A percentile compares a stretch with the other conserved stretches of the same genome.
Evolutionary conservation across 2,329 filamentous ascomycete genomes (phyloP).

Genomic region (Mycosphaerella sp.): DNA sequence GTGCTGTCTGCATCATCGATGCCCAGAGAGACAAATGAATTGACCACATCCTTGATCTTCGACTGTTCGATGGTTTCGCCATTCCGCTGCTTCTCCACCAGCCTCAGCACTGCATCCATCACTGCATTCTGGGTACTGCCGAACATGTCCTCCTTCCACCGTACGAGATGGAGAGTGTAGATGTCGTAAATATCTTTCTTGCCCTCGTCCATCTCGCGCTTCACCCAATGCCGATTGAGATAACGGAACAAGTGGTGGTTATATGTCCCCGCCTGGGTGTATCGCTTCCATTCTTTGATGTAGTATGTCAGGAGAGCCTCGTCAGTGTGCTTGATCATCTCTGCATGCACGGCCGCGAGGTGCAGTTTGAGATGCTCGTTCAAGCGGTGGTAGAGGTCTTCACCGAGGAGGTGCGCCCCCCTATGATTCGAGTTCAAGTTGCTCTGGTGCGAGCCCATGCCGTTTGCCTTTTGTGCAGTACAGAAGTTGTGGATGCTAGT

Average conservation of each 20-base stretch:
- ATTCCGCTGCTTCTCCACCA: constrained; percentile 94
- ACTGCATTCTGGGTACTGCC: constrained; percentile 75
- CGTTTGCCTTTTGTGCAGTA: constrained; percentile 89
- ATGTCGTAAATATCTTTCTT: constrained; percentile 99
- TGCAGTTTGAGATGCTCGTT: constrained; percentile 78
- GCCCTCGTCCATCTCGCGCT: constrained; percentile 96
- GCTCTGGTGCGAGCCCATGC: constrained; percentile 37
- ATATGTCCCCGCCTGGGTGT: constrained; percentile 92
- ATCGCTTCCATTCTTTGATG: constrained; percentile 93
- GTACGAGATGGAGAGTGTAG: constrained; percentile 91
- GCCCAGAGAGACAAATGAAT: constrained; percentile 89
- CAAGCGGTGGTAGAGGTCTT: constrained; percentile 90
- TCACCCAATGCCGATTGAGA: constrained; percentile 97
- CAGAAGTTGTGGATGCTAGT: constrained; percentile 99
- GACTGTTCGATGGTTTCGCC: constrained; percentile 96
- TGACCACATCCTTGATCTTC: constrained; percentile 94
- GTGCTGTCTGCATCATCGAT: constrained; percentile 87
- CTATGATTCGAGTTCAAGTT: constrained; percentile 55
- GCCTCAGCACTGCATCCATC: constrained; percentile 88
- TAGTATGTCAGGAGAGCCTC: constrained; percentile 89
- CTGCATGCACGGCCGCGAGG: constrained; percentile 61
- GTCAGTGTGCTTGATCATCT: constrained; percentile 75
- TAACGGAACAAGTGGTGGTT: constrained; percentile 97
- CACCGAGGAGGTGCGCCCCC: constrained; percentile 87
- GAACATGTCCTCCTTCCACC: constrained; percentile 92